Evolutionary conservation across 2,329 filamentous ascomycete species (phyloP).

Genomic region (Calycina herbarum): DNA sequence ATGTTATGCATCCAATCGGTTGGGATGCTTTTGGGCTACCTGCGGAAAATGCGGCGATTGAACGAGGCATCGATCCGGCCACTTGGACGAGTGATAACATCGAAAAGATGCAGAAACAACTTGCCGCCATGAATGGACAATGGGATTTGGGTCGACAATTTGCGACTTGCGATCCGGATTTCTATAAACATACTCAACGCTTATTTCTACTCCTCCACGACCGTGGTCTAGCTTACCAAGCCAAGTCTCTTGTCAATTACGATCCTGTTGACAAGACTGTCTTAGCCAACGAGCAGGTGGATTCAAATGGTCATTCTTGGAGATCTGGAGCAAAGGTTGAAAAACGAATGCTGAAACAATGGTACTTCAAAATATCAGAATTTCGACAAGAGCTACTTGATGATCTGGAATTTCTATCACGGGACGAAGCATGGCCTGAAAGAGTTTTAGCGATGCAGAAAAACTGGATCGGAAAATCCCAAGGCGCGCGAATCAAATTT

Average conservation of each 20-base stretch:
- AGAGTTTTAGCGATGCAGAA: conserved; percentile 79
- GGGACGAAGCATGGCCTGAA: conserved; percentile 73
- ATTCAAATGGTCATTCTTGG: conserved; percentile 82
- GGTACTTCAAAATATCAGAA: conserved; percentile 83
- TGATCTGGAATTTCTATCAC: conserved; percentile 66
- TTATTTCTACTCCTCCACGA: conserved; percentile 78
- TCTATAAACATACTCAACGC: conserved; percentile 87
- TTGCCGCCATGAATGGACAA: conserved; percentile 74
- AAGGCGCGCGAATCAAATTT: conserved; percentile 72
- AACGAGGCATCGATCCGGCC: conserved; percentile 74
- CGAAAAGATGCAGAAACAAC: conserved; percentile 77
- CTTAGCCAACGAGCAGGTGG: conserved; percentile 91
- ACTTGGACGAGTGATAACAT: conserved; percentile 83
- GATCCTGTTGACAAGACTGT: conserved; percentile 89
- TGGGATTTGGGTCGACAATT: conserved; percentile 86
- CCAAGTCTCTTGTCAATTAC: conserved; percentile 83
- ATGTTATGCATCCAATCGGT: conserved; percentile 85
- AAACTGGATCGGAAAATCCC: conserved; percentile 84
- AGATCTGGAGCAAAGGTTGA: conserved; percentile 83
- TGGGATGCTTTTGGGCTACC: conserved; percentile 93
- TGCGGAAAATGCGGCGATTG: conserved; percentile 88
- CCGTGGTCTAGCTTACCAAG: conserved; percentile 77
- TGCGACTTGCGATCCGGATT: conserved; percentile 78
- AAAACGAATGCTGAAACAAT: conserved; percentile 77
- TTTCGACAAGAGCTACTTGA: conserved; percentile 72